Evolutionary conservation across 164 flowering plant species (phyloP).

Genomic region (Stephania japonica): DNA sequence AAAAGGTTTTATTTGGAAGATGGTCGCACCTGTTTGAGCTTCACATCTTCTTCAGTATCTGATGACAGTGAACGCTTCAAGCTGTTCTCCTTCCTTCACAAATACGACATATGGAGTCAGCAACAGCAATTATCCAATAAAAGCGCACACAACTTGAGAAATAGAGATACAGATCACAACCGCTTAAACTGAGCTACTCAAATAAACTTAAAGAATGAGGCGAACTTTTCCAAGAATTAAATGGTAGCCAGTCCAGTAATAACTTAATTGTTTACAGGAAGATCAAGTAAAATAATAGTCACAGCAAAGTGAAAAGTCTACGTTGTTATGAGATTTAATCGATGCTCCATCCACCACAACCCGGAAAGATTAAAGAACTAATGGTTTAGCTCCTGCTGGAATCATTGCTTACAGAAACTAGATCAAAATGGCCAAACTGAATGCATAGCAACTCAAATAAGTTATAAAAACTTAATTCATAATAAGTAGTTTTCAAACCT

Average conservation of each 20-base stretch:
- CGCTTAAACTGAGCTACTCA: not conserved
- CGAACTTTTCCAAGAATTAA: not conserved
- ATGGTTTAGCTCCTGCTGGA: not conserved
- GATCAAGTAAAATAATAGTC: not conserved
- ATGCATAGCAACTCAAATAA: not conserved
- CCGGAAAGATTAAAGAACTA: not conserved
- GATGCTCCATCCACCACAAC: not conserved
- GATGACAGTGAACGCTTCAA: conserved; percentile 24
- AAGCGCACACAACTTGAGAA: not conserved
- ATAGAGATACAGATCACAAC: not conserved
- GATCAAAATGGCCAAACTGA: not conserved
- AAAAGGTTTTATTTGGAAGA: not conserved
- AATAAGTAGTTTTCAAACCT: conserved; percentile 43
- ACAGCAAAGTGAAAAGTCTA: not conserved
- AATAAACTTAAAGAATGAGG: not conserved
- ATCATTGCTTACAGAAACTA: conserved; percentile 1
- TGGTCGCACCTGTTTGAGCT: conserved; percentile 53
- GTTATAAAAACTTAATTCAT: not conserved
- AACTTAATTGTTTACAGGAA: not conserved
- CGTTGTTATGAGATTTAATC: not conserved
- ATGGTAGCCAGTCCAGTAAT: not conserved
- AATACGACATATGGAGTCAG: conserved; percentile 1
- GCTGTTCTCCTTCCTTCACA: conserved; percentile 45
- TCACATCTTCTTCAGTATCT: conserved; percentile 40
- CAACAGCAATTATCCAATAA: not conserved